Evolutionary conservation across 768 basidiomycete genomes (phyloP).

Genomic region (Kwoniella pini): DNA sequence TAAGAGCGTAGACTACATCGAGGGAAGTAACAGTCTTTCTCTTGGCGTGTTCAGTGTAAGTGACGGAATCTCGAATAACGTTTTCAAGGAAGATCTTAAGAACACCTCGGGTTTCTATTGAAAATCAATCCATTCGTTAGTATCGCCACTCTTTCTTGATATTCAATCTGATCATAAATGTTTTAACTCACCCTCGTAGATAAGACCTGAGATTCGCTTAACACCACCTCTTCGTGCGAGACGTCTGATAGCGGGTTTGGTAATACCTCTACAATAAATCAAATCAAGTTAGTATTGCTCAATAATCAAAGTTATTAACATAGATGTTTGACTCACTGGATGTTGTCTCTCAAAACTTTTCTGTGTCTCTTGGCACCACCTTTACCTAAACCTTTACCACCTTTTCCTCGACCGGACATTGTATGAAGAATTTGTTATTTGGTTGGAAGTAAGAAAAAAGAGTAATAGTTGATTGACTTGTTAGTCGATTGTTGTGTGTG

Average conservation of each 20-base stretch:
- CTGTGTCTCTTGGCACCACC: conserved; percentile 81
- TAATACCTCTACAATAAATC: conserved; percentile 63
- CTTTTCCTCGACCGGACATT: conserved; percentile 96
- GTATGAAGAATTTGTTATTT: conserved; percentile 36
- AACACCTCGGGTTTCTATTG: conserved; percentile 79
- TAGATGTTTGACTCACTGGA: conserved; percentile 55
- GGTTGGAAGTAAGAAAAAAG: conserved; percentile 6
- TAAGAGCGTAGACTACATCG: conserved; percentile 66
- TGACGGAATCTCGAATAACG: conserved; percentile 91
- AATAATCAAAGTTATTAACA: no score
- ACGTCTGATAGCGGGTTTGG: conserved; percentile 87
- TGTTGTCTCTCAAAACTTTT: conserved; percentile 76
- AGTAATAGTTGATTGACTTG: conserved; percentile 9
- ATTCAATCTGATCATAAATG: no score
- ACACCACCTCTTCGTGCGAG: conserved; percentile 97
- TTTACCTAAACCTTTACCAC: conserved; percentile 82
- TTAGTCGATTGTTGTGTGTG: conserved; percentile 11
- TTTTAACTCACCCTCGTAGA: conserved; percentile 76
- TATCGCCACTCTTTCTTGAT: no score
- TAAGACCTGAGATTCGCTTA: conserved; percentile 65
- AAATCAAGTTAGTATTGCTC: no score
- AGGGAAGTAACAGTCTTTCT: conserved; percentile 62
- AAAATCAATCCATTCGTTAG: no score
- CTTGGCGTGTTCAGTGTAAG: conserved; percentile 96
- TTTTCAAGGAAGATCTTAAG: conserved; percentile 70